Conservation (phyloP, 1,284 basidiomycete genomes). For the Exobasidium rhododendri region DNA sequence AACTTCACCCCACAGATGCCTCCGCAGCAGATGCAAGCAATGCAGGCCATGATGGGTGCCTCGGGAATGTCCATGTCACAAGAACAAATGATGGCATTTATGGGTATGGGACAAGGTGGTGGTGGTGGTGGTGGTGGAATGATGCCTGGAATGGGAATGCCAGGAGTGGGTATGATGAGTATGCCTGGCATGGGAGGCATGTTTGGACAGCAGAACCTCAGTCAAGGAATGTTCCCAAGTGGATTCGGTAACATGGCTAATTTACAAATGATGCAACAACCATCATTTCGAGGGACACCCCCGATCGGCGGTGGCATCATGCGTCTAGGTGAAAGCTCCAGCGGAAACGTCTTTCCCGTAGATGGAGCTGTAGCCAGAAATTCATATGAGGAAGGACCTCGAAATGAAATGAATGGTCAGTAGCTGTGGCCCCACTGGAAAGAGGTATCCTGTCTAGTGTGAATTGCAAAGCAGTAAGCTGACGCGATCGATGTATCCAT, state of each 20-base stretch:
- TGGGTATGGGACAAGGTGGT: conserved; percentile 16
- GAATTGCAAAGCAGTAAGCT: too few relatives aligned
- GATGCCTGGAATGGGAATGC: neutral
- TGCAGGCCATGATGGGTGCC: conserved; percentile 44
- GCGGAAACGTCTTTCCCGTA: neutral
- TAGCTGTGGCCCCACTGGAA: too few relatives aligned
- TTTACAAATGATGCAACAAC: conserved; percentile 8
- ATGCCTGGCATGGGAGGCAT: neutral
- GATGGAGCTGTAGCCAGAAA: neutral
- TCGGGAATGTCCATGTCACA: conserved; percentile 15
- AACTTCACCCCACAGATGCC: neutral
- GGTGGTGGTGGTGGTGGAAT: neutral
- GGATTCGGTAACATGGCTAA: conserved; percentile 2
- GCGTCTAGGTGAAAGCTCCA: neutral
- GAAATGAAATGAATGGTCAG: neutral
- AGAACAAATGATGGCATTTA: conserved; percentile 15
- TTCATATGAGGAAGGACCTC: neutral
- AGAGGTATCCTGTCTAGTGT: too few relatives aligned
- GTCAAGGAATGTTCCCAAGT: neutral
- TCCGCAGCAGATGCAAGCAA: conserved; percentile 30
- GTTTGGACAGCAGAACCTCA: neutral
- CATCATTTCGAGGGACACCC: neutral
- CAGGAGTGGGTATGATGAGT: conserved; percentile 1
- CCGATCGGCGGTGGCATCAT: neutral
- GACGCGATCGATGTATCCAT: too few relatives aligned